Conservation (phyloP, 2,329 filamentous ascomycete genomes). For the Sporothrix curviconia region DNA sequence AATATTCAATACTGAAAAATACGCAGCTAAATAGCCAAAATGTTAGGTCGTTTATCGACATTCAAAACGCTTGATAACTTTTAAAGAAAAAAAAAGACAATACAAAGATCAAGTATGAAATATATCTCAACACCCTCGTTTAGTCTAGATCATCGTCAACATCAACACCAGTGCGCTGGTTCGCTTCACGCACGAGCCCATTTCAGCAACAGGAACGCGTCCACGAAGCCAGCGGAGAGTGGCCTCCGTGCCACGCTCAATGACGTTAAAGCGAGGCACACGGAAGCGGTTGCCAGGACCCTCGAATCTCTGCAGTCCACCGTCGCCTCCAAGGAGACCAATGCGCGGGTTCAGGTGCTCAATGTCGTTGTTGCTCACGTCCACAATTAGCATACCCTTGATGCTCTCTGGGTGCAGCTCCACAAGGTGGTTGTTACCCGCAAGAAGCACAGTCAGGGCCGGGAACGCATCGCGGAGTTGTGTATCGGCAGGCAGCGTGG, state of each 20-base stretch:
- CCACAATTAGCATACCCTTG: slow-evolving; percentile 66
- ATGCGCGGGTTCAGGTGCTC: slow-evolving; percentile 72
- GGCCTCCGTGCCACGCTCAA: slow-evolving; percentile 82
- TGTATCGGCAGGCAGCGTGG: slow-evolving; percentile 51
- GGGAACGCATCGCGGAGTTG: slow-evolving; percentile 62
- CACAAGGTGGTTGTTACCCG: slow-evolving; percentile 71
- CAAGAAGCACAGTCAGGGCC: slow-evolving; percentile 61
- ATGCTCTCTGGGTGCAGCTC: slow-evolving; percentile 68
- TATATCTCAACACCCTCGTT: neutral
- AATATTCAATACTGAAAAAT: neutral
- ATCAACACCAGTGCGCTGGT: slow-evolving; percentile 9
- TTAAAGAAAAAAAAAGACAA: neutral
- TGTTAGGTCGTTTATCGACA: too few relatives aligned
- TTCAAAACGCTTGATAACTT: neutral
- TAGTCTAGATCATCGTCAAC: slow-evolving; percentile 15
- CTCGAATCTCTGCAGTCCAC: slow-evolving; percentile 59
- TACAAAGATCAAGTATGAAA: neutral
- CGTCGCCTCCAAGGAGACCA: slow-evolving; percentile 63
- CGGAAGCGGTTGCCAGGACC: slow-evolving; percentile 82
- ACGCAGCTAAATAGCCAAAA: neutral
- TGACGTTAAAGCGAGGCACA: slow-evolving; percentile 74
- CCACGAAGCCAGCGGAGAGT: slow-evolving; percentile 75
- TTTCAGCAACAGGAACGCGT: slow-evolving; percentile 59
- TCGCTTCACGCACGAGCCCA: slow-evolving; percentile 45
- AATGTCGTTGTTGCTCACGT: slow-evolving; percentile 81